Conservation (phyloP, 805 yeast genomes). For the Candida anglica region DNA sequence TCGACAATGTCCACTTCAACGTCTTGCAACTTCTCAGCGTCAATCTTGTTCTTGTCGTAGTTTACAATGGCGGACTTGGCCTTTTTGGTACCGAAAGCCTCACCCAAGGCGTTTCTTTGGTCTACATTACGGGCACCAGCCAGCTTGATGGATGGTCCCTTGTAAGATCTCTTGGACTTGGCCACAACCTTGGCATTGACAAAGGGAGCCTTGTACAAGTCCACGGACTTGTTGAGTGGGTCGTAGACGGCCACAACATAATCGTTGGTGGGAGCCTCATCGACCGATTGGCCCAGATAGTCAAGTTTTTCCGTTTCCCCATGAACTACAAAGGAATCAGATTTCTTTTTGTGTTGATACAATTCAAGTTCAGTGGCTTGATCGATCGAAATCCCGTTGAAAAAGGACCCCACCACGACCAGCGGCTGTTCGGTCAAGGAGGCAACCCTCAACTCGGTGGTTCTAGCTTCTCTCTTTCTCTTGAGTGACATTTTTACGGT, state of each 20-base stretch:
- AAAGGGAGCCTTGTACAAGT: constrained; percentile 60
- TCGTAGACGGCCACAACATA: constrained; percentile 81
- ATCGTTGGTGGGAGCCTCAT: constrained; percentile 30
- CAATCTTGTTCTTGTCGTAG: constrained; percentile 78
- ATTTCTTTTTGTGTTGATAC: constrained; percentile 45
- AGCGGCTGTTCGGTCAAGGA: constrained; percentile 41
- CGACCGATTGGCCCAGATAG: constrained; percentile 55
- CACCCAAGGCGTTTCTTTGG: constrained; percentile 84
- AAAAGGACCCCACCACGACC: constrained; percentile 64
- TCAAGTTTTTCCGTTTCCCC: constrained; percentile 75
- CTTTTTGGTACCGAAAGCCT: constrained; percentile 94
- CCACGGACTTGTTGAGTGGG: constrained; percentile 57
- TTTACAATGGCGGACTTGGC: constrained; percentile 88
- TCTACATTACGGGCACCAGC: constrained; percentile 44
- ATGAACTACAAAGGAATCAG: constrained; percentile 52
- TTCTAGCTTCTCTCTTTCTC: constrained; percentile 32
- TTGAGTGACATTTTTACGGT: constrained; percentile 12
- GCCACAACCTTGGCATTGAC: constrained; percentile 62
- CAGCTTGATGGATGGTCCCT: constrained; percentile 65
- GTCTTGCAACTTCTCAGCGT: constrained; percentile 72
- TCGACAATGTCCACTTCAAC: constrained; percentile 80
- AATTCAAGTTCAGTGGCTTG: constrained; percentile 57
- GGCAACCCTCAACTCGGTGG: constrained; percentile 38
- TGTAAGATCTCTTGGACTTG: constrained; percentile 49
- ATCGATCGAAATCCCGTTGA: constrained; percentile 72